These are phyloP conservation scores for Pichia manshurica DNA, from an alignment of 805 yeast genomes.

Conservation along the genomic window DNA sequence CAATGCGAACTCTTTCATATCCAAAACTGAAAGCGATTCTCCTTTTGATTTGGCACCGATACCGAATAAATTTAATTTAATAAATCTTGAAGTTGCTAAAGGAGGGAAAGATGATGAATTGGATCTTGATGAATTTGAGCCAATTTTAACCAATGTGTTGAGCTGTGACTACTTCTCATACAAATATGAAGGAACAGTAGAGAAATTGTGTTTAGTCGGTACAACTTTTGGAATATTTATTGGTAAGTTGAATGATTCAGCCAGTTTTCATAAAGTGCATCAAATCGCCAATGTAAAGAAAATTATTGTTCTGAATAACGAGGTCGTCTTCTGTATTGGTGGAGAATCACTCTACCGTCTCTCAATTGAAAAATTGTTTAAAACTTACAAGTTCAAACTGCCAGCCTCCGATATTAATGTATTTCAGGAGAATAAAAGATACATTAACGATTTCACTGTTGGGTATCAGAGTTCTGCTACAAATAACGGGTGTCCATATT, in stretches of 20 bases:
- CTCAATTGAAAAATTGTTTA: slow-evolving; percentile 54
- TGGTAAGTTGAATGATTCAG: slow-evolving; percentile 34
- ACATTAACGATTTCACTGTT: slow-evolving; percentile 56
- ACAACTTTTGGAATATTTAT: slow-evolving; percentile 59
- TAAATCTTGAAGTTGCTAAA: neutral
- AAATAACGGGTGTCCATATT: slow-evolving; percentile 31
- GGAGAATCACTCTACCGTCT: slow-evolving; percentile 56
- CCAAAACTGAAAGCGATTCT: slow-evolving; percentile 21
- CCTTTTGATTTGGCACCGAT: slow-evolving; percentile 14
- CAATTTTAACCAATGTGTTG: slow-evolving; percentile 5
- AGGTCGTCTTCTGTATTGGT: slow-evolving; percentile 52
- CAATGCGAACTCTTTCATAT: slow-evolving; percentile 14
- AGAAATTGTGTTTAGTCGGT: slow-evolving; percentile 48
- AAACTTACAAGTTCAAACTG: slow-evolving; percentile 45
- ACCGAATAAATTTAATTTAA: slow-evolving; percentile 2
- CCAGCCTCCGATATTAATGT: slow-evolving; percentile 35
- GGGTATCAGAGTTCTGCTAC: slow-evolving; percentile 64
- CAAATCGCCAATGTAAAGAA: slow-evolving; percentile 48
- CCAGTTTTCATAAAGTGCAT: slow-evolving; percentile 55
- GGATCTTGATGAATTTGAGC: slow-evolving; percentile 1
- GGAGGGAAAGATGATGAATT: neutral
- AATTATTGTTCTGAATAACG: slow-evolving; percentile 53
- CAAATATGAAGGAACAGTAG: slow-evolving; percentile 3
- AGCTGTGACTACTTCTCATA: slow-evolving; percentile 13
- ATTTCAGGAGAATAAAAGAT: slow-evolving; percentile 26